phyloP scores from a whole-genome alignment of 1,139 yeast species.

The Lodderomyces parapsilosis region DNA sequence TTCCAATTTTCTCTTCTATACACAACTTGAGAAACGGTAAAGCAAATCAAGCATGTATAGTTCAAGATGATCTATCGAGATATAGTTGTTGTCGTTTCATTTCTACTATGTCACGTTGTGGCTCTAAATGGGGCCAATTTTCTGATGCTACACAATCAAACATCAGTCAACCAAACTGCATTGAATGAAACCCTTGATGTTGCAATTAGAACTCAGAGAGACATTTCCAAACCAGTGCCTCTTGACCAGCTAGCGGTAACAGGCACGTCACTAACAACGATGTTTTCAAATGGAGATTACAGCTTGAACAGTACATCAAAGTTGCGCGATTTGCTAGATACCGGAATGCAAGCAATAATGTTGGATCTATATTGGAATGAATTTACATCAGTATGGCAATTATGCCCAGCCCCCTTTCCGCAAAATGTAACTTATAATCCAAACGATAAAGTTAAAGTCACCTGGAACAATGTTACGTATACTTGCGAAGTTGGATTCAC shows the following conservation, averaged over 20 bases:
- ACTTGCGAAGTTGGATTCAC: conserved; percentile 47
- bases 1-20: background rate
- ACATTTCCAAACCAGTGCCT: conserved; percentile 53
- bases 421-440: conserved; percentile 24
- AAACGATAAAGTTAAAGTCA: conserved; percentile 14
- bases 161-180: conserved; percentile 7
- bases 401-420: conserved; percentile 61
- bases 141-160: background rate
- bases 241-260: conserved; percentile 54
- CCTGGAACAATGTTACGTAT: conserved; percentile 30
- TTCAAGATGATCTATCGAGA: background rate
- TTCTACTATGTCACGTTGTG: background rate
- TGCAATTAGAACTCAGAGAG: conserved; percentile 68
- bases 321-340: conserved; percentile 38
- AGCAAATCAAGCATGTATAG: background rate
- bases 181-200: conserved; percentile 12
- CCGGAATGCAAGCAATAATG: conserved; percentile 53
- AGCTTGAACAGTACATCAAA: conserved; percentile 36
- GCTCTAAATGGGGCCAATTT: background rate
- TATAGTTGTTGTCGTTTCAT: background rate
- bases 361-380: conserved; percentile 71
- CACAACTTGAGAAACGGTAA: no score
- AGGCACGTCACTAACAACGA: conserved; percentile 57
- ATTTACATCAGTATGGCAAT: conserved; percentile 52
- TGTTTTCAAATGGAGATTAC: conserved; percentile 55